Evolutionary conservation across 169 alveolate genomes (phyloP), one percentile per base, ranked within the genome.

Genomic region (Cryptosporidium viatorum): DNA sequence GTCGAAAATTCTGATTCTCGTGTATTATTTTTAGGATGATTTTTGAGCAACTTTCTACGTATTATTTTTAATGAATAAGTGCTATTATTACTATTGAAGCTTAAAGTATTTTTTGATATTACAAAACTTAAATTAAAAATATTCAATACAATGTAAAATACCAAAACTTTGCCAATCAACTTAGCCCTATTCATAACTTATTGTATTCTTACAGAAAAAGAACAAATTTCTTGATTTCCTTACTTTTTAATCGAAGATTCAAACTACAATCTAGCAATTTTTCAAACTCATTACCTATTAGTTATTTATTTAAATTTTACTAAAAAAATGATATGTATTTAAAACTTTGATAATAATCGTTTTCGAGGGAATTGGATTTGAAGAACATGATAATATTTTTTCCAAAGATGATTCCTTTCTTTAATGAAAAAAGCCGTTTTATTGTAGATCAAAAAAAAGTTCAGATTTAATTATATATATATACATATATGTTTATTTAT

Each of bases 1-100:
- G 5, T 37, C 4, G 71, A 65, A 65, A 31, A 29, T 29, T 8
- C 67, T 0, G 35, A 55, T 9, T 55, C 10, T 21, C 21, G 12
- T 26, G 18, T 10, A 26, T 26, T 26, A 9, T 55, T 55, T 23
- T 23, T 21, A 6, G 55, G 16, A 0, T 37, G 33, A 16, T 55
- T 55, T 37, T 23, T 73, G 31, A 35, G 12, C 4, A 73, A 55
- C 50, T 55, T 73, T 51, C 68, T 73, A 18, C 68, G 68, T 50
- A 35, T 37, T 55, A 73, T 21, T 41, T 73, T 73, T 18, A 73
- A 23, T 29, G 58, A 52, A 41, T 73, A 73, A 0, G 21, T 23
- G 52, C 16, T 14, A 6, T 69, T 71, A 37, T n/a, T 26, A n/a
- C n/a, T 69, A 39, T 39, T 69, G 9, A 43, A 69, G 37, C 10